Base-by-base conservation (phyloP, 139 green algal genomes). In the Chlorella ohadii region DNA sequence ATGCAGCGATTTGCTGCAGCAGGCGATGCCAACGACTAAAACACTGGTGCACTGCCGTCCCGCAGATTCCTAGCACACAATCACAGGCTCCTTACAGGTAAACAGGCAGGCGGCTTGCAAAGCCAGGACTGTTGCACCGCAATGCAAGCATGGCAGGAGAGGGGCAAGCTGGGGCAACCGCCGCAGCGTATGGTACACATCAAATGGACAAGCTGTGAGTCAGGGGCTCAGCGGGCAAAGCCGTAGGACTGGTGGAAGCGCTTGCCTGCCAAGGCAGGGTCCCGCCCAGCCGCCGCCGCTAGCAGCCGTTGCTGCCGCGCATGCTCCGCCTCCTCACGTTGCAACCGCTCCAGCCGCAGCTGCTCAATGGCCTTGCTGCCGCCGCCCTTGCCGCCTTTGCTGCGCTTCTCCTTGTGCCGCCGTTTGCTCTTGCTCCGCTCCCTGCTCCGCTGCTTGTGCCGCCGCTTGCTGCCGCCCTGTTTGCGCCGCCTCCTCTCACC, bases 311-410 rank as follows among this genome's bases (percentile, higher is more conserved):
- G 75, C 83, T 80, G 79, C 31, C 88, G 70, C 19, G 31, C 65
- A 34, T 81, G 57, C 85, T 94, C 92, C 9, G 64, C 83, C 20
- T 82, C 70, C 82, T 96, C 92, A 9, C 92, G 78, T 31, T 76
- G 55, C 76, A 93, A 65, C 67, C 93, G 84, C 84, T 95, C 92
- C 47, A 83, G 85, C 57, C 93, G 80, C 77, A 96, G 86, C 56
- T 87, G 66, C 39, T 88, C 86, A 15, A 91, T 25, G 31, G 2
- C 23, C 70, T 72, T 80, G 25, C 19, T 38, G 22, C n/a, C 31
- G 31, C 23, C 17, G 33, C 59, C 23, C 34, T 57, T 56, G 55
- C 15, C 33, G 23, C 64, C 63, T 19, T 47, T 64, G 31, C 31
- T 61, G 5, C 61, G 19, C 63, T 63, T 66, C 23, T 82, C 33